Percentiles rank a stretch among this genome's conserved stretches.
Evolutionary conservation across 306 rosid species (phyloP).

Genomic region (Malus domestica): DNA sequence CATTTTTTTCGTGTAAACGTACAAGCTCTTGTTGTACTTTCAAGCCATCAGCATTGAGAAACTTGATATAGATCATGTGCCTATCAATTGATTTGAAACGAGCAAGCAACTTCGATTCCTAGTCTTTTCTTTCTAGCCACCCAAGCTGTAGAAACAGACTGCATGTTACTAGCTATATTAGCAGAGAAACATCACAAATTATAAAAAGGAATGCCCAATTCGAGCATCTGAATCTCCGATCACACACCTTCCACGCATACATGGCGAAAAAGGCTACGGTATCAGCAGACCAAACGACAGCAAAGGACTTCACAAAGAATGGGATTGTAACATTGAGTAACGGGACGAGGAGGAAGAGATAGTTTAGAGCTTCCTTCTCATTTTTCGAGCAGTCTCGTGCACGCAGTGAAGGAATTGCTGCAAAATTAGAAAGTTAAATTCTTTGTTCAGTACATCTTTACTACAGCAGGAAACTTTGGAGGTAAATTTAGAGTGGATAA

Average conservation of each 20-base stretch:
- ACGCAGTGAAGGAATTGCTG: slow-evolving; percentile 93
- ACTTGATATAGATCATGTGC: neutral
- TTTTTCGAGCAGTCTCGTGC: slow-evolving; percentile 96
- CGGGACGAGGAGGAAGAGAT: slow-evolving; percentile 85
- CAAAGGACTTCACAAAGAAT: slow-evolving; percentile 91
- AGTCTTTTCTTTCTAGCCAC: slow-evolving; percentile 64
- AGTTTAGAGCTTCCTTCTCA: slow-evolving; percentile 98
- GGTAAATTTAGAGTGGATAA: neutral
- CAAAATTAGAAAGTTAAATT: slow-evolving; percentile 2
- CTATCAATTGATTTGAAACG: neutral
- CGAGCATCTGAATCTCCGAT: neutral
- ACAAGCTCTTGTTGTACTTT: neutral
- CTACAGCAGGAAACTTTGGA: neutral
- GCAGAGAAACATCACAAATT: neutral
- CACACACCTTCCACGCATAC: slow-evolving; percentile 90
- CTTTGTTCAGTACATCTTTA: neutral
- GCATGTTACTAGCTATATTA: neutral
- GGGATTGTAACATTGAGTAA: slow-evolving; percentile 76
- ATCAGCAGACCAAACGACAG: slow-evolving; percentile 95
- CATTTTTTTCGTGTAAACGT: neutral
- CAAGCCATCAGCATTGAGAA: neutral
- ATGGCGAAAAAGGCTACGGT: slow-evolving; percentile 72
- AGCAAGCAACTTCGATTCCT: slow-evolving; percentile 19
- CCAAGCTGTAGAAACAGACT: slow-evolving; percentile 47
- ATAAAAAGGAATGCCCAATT: neutral